Evolutionary conservation across 2,329 filamentous ascomycete genomes (phyloP).

Genomic region (Davidsoniella australis): DNA sequence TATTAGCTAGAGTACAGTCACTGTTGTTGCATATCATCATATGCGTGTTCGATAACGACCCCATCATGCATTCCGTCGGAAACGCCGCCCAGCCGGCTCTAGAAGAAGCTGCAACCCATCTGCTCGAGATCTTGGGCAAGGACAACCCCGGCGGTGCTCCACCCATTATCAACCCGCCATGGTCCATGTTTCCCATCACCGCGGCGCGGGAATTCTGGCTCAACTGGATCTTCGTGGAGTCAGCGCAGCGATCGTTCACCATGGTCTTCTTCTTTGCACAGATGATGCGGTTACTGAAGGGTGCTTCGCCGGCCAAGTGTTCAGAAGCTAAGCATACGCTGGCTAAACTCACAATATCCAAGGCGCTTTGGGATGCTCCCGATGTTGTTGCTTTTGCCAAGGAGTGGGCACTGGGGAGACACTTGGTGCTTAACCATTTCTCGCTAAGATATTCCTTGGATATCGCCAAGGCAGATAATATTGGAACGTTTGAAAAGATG

Average conservation of each 20-base stretch:
- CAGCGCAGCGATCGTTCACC: constrained; percentile 32
- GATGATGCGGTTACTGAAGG: constrained; percentile 21
- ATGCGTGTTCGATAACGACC: constrained; percentile 27
- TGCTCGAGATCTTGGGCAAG: not conserved
- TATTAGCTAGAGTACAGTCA: constrained; percentile 25
- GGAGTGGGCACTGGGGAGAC: constrained; percentile 5
- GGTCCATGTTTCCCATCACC: constrained; percentile 21
- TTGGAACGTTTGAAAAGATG: constrained; percentile 7
- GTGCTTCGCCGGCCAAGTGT: constrained; percentile 13
- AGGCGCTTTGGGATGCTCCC: constrained; percentile 22
- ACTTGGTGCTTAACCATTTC: constrained; percentile 5
- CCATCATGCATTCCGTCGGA: constrained; percentile 19
- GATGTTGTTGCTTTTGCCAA: constrained; percentile 22
- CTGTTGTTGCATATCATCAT: constrained; percentile 30
- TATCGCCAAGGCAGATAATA: not conserved
- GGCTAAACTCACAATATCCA: constrained; percentile 23
- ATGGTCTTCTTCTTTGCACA: constrained; percentile 29
- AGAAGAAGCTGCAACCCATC: not conserved
- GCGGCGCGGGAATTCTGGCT: constrained; percentile 30
- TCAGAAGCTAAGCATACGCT: constrained; percentile 21
- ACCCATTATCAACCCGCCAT: not conserved
- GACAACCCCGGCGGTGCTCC: not conserved
- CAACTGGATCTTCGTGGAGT: constrained; percentile 36
- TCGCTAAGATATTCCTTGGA: not conserved
- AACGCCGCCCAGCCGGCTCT: constrained; percentile 16